Conservation (phyloP, 1,284 basidiomycete genomes). For the Phylloporus sp. region DNA sequence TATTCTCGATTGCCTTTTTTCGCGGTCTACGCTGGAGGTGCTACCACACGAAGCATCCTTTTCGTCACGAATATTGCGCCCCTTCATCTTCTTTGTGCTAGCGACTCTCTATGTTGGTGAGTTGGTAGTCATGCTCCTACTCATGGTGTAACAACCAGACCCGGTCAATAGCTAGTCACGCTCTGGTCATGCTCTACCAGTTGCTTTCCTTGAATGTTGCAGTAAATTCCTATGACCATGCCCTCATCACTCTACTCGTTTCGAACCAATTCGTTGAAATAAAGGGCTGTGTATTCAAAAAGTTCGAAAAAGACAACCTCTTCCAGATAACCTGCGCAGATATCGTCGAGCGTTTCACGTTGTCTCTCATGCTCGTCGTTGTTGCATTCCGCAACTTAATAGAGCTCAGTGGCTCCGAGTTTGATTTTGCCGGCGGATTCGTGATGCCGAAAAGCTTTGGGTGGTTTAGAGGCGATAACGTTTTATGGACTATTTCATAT, state of each 20-base stretch:
- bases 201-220: conserved; percentile 96
- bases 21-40: conserved; percentile 85
- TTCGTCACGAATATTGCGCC: conserved; percentile 72
- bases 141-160: neutral
- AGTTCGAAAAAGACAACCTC: conserved; percentile 99
- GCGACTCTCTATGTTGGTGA: conserved; percentile 86
- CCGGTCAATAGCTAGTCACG: conserved; percentile 76
- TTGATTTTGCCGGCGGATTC: conserved; percentile 76
- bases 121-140: conserved; percentile 34
- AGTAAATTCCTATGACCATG: conserved; percentile 98
- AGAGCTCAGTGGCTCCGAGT: conserved; percentile 90
- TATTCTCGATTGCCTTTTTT: conserved; percentile 95
- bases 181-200: conserved; percentile 97
- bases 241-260: conserved; percentile 91
- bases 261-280: conserved; percentile 99
- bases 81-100: conserved; percentile 86
- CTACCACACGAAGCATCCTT: conserved; percentile 70
- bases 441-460: conserved; percentile 87
- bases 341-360: conserved; percentile 97
- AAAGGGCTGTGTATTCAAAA: conserved; percentile 99
- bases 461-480: conserved; percentile 79
- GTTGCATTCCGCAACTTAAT: conserved; percentile 96
- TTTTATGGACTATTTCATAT: conserved; percentile 90
- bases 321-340: conserved; percentile 99
- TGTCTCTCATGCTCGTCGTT: conserved; percentile 89